Evolutionary conservation across 805 yeast genomes (phyloP), one percentile per base, ranked within the genome.

Genomic region (Lipomyces japonicus): DNA sequence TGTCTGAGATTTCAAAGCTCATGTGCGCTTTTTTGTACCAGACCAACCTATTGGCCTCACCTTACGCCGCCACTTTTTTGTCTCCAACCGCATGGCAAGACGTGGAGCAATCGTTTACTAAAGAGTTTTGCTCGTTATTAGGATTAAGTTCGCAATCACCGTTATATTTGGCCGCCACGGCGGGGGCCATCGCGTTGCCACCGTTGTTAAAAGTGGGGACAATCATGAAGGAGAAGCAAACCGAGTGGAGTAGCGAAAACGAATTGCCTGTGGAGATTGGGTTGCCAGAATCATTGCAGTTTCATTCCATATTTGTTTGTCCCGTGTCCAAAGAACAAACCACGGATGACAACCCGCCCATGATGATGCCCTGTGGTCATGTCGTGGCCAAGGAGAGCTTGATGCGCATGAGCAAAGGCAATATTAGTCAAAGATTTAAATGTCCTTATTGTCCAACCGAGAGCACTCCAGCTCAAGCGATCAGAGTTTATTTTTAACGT

Each of bases 381-480:
- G 70, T 84, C 5, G 68, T 84, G 2, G 77, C 84, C 0, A 73
- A 72, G 55, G 76, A 76, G 46, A 77, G 82, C 50, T 63, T 82
- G 51, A 67, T 65, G 39, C 75, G 75, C 38, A 64, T 83, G 53
- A 70, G 72, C 35, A 66, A 68, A 55, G 66, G 68, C 35, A 65
- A 63, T 39, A 58, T 69, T n/a, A 71, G 74, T 30, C 68, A 68
- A 48, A 67, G 73, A 37, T 80, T 82, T 67, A 82, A 82, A 62
- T 83, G 89, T 63, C 89, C 88, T 1, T 83, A 83, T 58, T 83
- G 89, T 62, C 87, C 88, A 0, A 67, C 67, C 4, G 76, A 74
- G 38, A 71, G 77, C 3, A 63, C 65, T 23, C 69, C 63, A 39
- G 65, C 61, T 24, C 77, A 67, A 59, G 73, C 81, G 56, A 59